These are phyloP conservation scores for Penstemon davidsonii DNA, from an alignment of 257 asterid genomes.

Conservation along the genomic window DNA sequence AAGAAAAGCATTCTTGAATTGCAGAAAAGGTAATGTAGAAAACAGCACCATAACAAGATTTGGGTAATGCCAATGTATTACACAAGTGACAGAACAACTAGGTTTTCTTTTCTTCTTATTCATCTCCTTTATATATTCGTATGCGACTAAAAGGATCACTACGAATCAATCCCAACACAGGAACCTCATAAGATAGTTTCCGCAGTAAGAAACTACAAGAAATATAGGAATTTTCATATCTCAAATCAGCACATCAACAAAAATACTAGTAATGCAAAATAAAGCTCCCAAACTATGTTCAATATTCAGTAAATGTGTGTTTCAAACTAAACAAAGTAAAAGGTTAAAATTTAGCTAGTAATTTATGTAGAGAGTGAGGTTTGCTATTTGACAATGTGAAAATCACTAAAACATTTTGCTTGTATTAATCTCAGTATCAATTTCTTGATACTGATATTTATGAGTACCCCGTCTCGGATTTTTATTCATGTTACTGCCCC, in stretches of 20 bases:
- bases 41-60: background rate
- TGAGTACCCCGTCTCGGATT: background rate
- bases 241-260: background rate
- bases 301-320: background rate
- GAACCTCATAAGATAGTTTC: conserved; percentile 2
- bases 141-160: background rate
- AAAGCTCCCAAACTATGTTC: background rate
- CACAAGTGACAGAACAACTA: background rate
- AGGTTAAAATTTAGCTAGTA: background rate
- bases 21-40: conserved; percentile 10
- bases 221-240: background rate
- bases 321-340: too few relatives aligned
- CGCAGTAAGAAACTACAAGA: background rate
- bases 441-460: background rate
- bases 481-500: background rate
- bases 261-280: background rate
- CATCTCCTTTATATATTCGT: background rate
- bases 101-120: background rate
- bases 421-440: background rate
- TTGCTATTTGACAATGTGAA: background rate
- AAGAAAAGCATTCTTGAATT: conserved; percentile 20
- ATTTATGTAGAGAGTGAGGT: background rate
- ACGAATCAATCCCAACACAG: background rate
- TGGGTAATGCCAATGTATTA: background rate
- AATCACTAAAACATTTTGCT: conserved; percentile 9